Percentiles rank a stretch among this genome's conserved stretches.
phyloP scores from a whole-genome alignment of 2,329 filamentous ascomycete species.

The Juglanconis oblonga region DNA sequence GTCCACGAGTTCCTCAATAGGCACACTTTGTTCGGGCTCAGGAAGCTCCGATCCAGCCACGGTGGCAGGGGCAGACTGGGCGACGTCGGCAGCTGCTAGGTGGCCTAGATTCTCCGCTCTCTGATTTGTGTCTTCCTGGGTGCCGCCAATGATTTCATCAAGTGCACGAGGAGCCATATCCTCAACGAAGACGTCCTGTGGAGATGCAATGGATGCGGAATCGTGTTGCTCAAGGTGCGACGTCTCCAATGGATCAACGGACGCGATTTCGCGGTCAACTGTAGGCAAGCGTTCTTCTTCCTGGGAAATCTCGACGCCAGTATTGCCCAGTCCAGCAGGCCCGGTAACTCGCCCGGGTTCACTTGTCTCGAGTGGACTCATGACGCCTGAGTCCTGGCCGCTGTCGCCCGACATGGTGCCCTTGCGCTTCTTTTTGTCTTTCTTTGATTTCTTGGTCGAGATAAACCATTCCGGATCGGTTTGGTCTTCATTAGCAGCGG shows the following conservation, averaged over 20 bases:
- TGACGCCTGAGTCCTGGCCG: not conserved
- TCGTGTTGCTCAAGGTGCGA: not conserved
- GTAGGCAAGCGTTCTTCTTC: not conserved
- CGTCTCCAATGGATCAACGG: not conserved
- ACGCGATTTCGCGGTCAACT: not conserved
- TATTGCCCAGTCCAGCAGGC: not conserved
- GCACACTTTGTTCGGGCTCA: not conserved
- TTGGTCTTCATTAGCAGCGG: slow-evolving; percentile 7
- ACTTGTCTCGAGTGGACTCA: not conserved
- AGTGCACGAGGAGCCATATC: not conserved
- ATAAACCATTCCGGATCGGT: slow-evolving; percentile 19
- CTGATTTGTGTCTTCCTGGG: not conserved
- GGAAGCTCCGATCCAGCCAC: not conserved
- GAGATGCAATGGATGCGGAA: not conserved
- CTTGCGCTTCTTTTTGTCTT: slow-evolving; percentile 24
- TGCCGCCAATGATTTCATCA: not conserved
- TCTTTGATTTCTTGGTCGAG: slow-evolving; percentile 33
- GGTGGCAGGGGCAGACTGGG: not conserved
- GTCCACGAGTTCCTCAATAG: not conserved
- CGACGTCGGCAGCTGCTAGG: not conserved
- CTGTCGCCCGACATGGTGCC: slow-evolving; percentile 6
- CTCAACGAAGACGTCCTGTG: not conserved
- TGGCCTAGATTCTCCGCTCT: not conserved
- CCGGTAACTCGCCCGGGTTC: not conserved
- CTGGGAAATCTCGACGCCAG: not conserved